These are phyloP conservation scores for Tetragonia tetragonoides DNA, from an alignment of 148 eudicot species.

Conservation along the genomic window DNA sequence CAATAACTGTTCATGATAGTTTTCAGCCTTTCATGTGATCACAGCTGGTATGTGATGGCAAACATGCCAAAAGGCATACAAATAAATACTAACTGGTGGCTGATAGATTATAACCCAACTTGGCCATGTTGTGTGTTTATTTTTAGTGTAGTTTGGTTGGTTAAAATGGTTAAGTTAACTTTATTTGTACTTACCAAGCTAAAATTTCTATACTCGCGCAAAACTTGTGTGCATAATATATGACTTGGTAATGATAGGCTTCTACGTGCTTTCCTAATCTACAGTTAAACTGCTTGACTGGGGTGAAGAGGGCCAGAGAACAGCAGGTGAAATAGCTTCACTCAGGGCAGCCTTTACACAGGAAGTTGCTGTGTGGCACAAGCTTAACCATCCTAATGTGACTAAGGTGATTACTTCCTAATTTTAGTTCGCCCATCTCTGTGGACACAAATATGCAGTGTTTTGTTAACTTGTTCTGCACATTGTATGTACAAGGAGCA, in stretches of 20 bases:
- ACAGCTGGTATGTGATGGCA: slow-evolving; percentile 25
- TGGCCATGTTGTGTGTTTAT: slow-evolving; percentile 29
- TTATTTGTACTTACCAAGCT: not conserved
- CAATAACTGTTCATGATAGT: slow-evolving; percentile 37
- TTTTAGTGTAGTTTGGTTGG: slow-evolving; percentile 11
- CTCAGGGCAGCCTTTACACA: slow-evolving; percentile 78
- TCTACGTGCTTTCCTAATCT: slow-evolving; percentile 13
- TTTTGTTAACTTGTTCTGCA: not conserved
- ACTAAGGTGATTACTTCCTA: slow-evolving; percentile 55
- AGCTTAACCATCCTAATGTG: slow-evolving; percentile 95
- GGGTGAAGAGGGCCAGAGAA: slow-evolving; percentile 90
- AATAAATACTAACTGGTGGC: slow-evolving; percentile 34
- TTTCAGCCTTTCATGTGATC: slow-evolving; percentile 63
- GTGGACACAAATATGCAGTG: not conserved
- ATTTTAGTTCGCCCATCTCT: not conserved
- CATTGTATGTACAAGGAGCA: not conserved
- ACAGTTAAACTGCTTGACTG: slow-evolving; percentile 90
- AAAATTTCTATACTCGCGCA: not conserved
- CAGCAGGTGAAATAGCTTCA: slow-evolving; percentile 64
- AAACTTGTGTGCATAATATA: not conserved
- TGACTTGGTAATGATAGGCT: slow-evolving; percentile 11
- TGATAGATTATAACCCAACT: slow-evolving; percentile 35
- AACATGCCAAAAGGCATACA: slow-evolving; percentile 17
- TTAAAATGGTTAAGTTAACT: not conserved
- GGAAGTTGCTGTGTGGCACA: slow-evolving; percentile 95